A percentile compares a stretch with the other conserved stretches of the same genome.
These are phyloP conservation scores for Candida schatavii DNA, from an alignment of 805 yeast genomes.

Conservation along the genomic window DNA sequence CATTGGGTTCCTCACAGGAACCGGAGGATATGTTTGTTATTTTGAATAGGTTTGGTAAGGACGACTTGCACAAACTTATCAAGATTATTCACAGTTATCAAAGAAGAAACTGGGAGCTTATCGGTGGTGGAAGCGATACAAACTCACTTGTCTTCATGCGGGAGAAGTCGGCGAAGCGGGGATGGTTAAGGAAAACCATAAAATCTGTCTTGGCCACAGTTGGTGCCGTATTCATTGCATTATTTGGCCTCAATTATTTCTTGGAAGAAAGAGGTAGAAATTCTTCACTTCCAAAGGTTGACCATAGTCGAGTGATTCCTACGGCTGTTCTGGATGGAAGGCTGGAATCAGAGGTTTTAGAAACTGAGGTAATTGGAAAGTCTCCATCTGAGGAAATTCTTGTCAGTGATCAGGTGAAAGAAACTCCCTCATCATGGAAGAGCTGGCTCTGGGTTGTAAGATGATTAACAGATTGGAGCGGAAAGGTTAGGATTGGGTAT, in stretches of 20 bases:
- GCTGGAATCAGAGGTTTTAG: no score
- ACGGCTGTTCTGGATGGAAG: no score
- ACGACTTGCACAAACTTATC: slow-evolving; percentile 31
- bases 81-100: slow-evolving; percentile 42
- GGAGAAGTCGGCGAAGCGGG: slow-evolving; percentile 1
- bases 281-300: no score
- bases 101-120: slow-evolving; percentile 48
- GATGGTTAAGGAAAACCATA: slow-evolving; percentile 9
- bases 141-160: slow-evolving; percentile 13
- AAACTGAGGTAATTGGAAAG: neutral
- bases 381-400: neutral
- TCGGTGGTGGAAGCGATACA: slow-evolving; percentile 43
- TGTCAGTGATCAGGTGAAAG: neutral
- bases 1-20: slow-evolving; percentile 34
- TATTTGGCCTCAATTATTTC: slow-evolving; percentile 21
- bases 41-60: slow-evolving; percentile 33
- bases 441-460: slow-evolving; percentile 2
- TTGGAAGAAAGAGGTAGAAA: slow-evolving; percentile 7
- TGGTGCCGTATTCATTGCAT: slow-evolving; percentile 21
- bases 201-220: slow-evolving; percentile 23
- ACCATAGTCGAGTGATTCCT: no score
- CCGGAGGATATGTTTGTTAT: slow-evolving; percentile 42
- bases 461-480: no score
- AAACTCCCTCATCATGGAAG: neutral
- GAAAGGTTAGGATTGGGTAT: no score